phyloP scores from a whole-genome alignment of 2,329 filamentous ascomycete species.

The Aspergillus brasiliensis region DNA sequence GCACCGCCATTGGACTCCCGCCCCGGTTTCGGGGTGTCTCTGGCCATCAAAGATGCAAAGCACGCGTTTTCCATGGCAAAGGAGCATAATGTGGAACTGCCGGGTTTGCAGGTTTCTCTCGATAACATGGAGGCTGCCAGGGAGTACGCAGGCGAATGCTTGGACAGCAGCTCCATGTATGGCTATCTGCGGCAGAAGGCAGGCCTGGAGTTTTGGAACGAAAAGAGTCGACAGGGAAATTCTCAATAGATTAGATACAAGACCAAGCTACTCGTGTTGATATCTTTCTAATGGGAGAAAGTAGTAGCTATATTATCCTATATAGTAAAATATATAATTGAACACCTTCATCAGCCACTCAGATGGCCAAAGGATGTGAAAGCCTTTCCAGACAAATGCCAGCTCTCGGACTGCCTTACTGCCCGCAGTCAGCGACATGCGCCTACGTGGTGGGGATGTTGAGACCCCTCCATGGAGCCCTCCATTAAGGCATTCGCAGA shows the following conservation, averaged over 20 bases:
- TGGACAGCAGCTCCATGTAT: slow-evolving; percentile 45
- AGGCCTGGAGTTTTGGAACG: slow-evolving; percentile 42
- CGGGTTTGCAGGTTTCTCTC: slow-evolving; percentile 36
- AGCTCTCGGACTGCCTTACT: too few relatives aligned
- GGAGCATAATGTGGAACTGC: slow-evolving; percentile 34
- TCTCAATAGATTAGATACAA: neutral
- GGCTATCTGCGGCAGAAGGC: slow-evolving; percentile 39
- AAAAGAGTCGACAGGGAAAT: slow-evolving; percentile 35
- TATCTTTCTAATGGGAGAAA: too few relatives aligned
- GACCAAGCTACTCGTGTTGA: too few relatives aligned
- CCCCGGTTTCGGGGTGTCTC: slow-evolving; percentile 40
- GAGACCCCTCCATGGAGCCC: too few relatives aligned
- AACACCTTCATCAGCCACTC: too few relatives aligned
- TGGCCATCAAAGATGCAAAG: slow-evolving; percentile 42
- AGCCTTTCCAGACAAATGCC: too few relatives aligned
- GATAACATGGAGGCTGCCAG: slow-evolving; percentile 40
- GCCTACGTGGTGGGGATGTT: too few relatives aligned
- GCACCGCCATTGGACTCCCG: slow-evolving; percentile 39
- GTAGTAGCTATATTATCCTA: too few relatives aligned
- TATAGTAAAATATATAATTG: too few relatives aligned
- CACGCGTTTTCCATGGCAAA: slow-evolving; percentile 38
- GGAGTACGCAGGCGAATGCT: slow-evolving; percentile 39
- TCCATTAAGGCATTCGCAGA: too few relatives aligned
- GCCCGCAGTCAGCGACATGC: too few relatives aligned
- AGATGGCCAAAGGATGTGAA: too few relatives aligned